Evolutionary conservation across 805 yeast species (phyloP).

Genomic region (Kodamaea restingae): DNA sequence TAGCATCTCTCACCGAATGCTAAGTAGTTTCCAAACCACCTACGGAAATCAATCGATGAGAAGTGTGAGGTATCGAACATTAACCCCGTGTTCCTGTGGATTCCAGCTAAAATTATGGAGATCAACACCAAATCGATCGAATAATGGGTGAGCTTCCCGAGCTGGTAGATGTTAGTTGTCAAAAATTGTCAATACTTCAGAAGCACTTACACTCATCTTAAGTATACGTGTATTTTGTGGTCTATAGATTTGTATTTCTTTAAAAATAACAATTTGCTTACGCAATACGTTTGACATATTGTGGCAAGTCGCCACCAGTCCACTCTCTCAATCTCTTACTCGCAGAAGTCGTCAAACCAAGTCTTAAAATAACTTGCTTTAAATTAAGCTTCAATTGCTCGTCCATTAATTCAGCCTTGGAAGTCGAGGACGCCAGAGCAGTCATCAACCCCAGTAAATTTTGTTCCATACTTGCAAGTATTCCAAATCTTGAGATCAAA

Average conservation of each 20-base stretch:
- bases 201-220: slow-evolving; percentile 7
- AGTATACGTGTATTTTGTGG: too few relatives aligned
- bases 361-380: slow-evolving; percentile 44
- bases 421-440: slow-evolving; percentile 10
- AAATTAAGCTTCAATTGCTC: slow-evolving; percentile 38
- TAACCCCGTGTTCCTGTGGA: slow-evolving; percentile 78
- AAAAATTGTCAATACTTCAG: neutral
- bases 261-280: neutral
- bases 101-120: slow-evolving; percentile 81
- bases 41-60: slow-evolving; percentile 44
- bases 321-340: slow-evolving; percentile 61
- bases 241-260: neutral
- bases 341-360: slow-evolving; percentile 33
- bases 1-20: slow-evolving; percentile 60
- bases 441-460: slow-evolving; percentile 7
- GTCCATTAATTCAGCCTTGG: slow-evolving; percentile 13
- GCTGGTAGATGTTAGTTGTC: slow-evolving; percentile 23
- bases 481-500: slow-evolving; percentile 55
- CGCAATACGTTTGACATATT: slow-evolving; percentile 39
- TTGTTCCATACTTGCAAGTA: slow-evolving; percentile 24
- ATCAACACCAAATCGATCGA: slow-evolving; percentile 74
- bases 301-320: slow-evolving; percentile 49
- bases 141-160: slow-evolving; percentile 66
- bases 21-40: slow-evolving; percentile 50
- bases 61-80: slow-evolving; percentile 48